Evolutionary conservation across 2,329 filamentous ascomycete genomes (phyloP).

Genomic region (Claviceps sp.): DNA sequence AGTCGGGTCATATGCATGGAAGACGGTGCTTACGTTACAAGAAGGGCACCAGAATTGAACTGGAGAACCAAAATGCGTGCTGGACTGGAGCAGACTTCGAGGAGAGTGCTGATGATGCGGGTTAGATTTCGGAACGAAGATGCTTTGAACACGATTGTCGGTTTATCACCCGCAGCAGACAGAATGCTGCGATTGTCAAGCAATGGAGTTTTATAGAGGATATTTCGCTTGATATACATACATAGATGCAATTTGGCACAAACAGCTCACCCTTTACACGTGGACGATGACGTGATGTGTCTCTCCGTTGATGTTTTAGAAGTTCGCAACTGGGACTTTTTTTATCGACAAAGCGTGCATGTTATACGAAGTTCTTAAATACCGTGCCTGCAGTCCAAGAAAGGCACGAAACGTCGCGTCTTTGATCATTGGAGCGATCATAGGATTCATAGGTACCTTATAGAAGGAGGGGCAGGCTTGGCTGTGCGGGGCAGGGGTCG

Average conservation of each 20-base stretch:
- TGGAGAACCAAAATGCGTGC: neutral
- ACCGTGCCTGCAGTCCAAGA: no score
- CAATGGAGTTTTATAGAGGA: neutral
- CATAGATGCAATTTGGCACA: neutral
- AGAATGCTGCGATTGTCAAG: neutral
- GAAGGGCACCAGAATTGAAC: neutral
- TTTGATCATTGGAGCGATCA: no score
- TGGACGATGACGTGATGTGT: neutral
- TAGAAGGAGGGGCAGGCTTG: no score
- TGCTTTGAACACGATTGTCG: neutral
- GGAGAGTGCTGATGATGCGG: neutral
- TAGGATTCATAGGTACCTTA: no score
- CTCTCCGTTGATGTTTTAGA: neutral
- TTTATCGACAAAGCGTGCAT: no score
- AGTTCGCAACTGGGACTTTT: no score
- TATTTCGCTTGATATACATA: neutral
- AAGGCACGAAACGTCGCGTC: no score
- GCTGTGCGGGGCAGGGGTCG: no score
- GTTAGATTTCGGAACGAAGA: neutral
- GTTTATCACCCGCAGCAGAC: neutral
- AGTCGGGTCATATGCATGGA: neutral
- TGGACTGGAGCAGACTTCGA: neutral
- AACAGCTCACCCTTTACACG: neutral
- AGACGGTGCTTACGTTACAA: neutral
- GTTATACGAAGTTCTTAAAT: no score